Percentiles rank a stretch among this genome's conserved stretches.
Evolutionary conservation across 768 basidiomycete species (phyloP).

Genomic region (Nidula microcarpa): DNA sequence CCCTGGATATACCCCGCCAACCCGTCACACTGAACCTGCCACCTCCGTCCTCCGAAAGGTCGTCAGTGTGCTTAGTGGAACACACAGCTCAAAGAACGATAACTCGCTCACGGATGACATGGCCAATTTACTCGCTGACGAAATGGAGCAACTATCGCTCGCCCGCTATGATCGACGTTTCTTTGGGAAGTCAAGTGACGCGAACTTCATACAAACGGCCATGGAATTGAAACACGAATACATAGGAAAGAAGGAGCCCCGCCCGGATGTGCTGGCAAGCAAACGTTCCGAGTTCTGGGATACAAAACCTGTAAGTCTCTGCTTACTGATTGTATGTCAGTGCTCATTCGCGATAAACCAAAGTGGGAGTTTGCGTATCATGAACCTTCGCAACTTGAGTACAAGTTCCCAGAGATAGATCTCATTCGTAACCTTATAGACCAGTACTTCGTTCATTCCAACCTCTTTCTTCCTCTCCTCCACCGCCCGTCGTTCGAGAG

Average conservation of each 20-base stretch:
- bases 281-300: constrained; percentile 36
- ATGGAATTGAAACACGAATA: constrained; percentile 59
- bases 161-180: constrained; percentile 38
- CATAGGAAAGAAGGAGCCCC: constrained; percentile 25
- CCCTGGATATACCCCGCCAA: neutral
- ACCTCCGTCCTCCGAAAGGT: constrained; percentile 30
- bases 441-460: constrained; percentile 58
- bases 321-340: neutral
- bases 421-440: constrained; percentile 52
- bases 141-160: constrained; percentile 27
- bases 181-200: constrained; percentile 55
- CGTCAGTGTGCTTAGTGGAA: constrained; percentile 6
- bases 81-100: constrained; percentile 32
- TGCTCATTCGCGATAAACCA: neutral
- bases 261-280: constrained; percentile 7
- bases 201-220: constrained; percentile 50
- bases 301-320: constrained; percentile 23
- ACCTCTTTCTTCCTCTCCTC: constrained; percentile 63
- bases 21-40: constrained; percentile 18
- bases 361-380: constrained; percentile 33
- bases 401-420: constrained; percentile 47
- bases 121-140: constrained; percentile 23
- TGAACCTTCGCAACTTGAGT: constrained; percentile 14
- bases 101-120: constrained; percentile 1
- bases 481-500: constrained; percentile 69